phyloP scores from a whole-genome alignment of 2,329 filamentous ascomycete genomes.

The Nemania serpens region DNA sequence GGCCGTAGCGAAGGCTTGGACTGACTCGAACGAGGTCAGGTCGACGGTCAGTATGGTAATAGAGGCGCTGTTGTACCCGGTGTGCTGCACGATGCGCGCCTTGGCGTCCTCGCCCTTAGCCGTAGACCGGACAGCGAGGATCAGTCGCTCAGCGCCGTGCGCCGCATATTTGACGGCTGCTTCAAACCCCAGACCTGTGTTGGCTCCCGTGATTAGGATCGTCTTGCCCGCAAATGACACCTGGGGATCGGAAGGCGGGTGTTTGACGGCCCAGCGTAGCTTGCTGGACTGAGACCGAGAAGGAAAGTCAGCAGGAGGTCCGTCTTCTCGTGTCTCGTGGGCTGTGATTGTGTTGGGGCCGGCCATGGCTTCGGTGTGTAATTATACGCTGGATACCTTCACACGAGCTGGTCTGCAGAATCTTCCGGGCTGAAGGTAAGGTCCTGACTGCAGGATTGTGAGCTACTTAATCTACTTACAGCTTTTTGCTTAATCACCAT shows the following conservation, averaged over 20 bases:
- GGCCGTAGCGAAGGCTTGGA: slow-evolving; percentile 21
- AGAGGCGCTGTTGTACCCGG: not conserved
- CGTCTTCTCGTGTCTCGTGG: not conserved
- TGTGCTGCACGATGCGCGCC: not conserved
- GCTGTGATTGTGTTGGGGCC: no score
- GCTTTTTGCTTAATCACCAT: no score
- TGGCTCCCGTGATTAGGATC: slow-evolving; percentile 14
- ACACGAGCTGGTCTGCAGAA: no score
- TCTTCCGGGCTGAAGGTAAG: no score
- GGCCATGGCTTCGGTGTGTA: no score
- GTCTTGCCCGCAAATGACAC: not conserved
- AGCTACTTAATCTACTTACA: no score
- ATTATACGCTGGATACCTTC: no score
- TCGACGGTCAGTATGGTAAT: not conserved
- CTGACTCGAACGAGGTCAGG: slow-evolving; percentile 17
- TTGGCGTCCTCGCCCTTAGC: slow-evolving; percentile 17
- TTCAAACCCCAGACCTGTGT: slow-evolving; percentile 26
- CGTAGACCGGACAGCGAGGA: slow-evolving; percentile 20
- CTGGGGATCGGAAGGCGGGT: not conserved
- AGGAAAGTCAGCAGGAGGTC: not conserved
- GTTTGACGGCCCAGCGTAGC: not conserved
- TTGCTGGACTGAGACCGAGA: not conserved
- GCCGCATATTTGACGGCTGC: slow-evolving; percentile 20
- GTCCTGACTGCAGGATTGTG: no score
- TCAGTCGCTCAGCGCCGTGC: slow-evolving; percentile 20